Evolutionary conservation across 164 flowering plant genomes (phyloP), one percentile per base, ranked within the genome.

Genomic region (Protea cynaroides): DNA sequence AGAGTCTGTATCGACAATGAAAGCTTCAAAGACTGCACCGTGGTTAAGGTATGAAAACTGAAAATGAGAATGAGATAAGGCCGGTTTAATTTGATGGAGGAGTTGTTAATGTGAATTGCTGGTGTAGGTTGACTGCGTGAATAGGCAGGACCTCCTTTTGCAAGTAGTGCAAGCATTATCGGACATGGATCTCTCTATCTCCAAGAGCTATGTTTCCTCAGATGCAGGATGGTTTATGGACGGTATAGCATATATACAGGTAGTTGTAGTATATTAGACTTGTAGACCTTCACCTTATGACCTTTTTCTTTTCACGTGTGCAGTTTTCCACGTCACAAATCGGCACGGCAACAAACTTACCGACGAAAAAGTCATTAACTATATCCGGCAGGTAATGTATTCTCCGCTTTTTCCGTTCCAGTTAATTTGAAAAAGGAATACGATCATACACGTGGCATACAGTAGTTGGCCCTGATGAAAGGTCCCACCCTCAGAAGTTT

Each of bases 151-250:
- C 0, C 73, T 84, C 12, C 81, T 90, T n/a, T 71, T 87, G 64
- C 80, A 81, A 69, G 83, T 86, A 57, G 91, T 87, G 57, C 88
- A 90, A 69, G 77, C 82, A 4, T 73, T 90, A 50, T 80, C 91
- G 13, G 91, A 90, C 59, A 51, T 86, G 73, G 77, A 90, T 51
- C 81, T 90, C 25, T 66, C 63, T 52, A 90, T 87, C 61, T 55
- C 75, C 4, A 90, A 86, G 61, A 69, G 83, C 74, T 87, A 86
- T 75, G 80, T 90, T 65, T 90, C 93, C 36, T 86, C 81, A 65
- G 96, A 89, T 67, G 96, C 80, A 3, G 85, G 78, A 44, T 89
- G 91, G 89, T 86, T 87, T 78, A 87, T 89, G 96, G 89, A 87
- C 69, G 96, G 96, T 89, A 73, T 36, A 10, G n/a, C 22, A 8